A percentile compares a stretch with the other conserved stretches of the same genome.
phyloP scores from a whole-genome alignment of 1,284 basidiomycete species.

The Trichosporon coremiiforme region DNA sequence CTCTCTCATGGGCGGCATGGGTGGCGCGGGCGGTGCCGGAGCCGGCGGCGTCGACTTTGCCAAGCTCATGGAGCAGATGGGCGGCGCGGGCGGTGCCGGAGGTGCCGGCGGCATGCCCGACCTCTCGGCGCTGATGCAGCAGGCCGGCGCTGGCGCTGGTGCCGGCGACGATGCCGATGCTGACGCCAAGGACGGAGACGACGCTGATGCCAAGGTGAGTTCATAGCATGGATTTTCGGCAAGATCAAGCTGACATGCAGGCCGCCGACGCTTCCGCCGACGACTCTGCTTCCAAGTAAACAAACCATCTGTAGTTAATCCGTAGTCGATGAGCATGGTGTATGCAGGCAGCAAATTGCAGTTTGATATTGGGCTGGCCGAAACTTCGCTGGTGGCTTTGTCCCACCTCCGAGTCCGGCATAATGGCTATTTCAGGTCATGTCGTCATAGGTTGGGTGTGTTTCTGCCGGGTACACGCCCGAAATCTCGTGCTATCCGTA shows the following conservation, averaged over 20 bases:
- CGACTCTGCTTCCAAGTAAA: neutral
- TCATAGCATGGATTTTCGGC: no score
- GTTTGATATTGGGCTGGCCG: neutral
- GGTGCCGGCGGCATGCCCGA: constrained; percentile 51
- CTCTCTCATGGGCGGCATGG: constrained; percentile 53
- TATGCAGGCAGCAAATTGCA: constrained; percentile 12
- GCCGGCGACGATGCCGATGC: constrained; percentile 52
- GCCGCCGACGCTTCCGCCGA: neutral
- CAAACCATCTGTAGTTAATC: constrained; percentile 9
- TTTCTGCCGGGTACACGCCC: neutral
- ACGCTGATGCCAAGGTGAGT: no score
- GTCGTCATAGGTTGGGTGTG: constrained; percentile 14
- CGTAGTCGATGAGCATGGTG: constrained; percentile 8
- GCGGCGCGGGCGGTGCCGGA: constrained; percentile 51
- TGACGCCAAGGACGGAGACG: constrained; percentile 58
- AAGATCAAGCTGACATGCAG: constrained; percentile 10
- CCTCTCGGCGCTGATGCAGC: constrained; percentile 49
- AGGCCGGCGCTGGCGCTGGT: constrained; percentile 46
- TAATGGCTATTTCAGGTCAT: constrained; percentile 12
- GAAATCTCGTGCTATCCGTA: neutral
- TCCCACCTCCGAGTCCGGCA: neutral
- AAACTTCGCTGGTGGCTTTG: neutral
- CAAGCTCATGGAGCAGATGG: constrained; percentile 56
- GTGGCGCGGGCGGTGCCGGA: constrained; percentile 57
- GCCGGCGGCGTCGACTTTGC: constrained; percentile 59